Evolutionary conservation across 139 green algal genomes (phyloP).

Genomic region (Closterium sp.): DNA sequence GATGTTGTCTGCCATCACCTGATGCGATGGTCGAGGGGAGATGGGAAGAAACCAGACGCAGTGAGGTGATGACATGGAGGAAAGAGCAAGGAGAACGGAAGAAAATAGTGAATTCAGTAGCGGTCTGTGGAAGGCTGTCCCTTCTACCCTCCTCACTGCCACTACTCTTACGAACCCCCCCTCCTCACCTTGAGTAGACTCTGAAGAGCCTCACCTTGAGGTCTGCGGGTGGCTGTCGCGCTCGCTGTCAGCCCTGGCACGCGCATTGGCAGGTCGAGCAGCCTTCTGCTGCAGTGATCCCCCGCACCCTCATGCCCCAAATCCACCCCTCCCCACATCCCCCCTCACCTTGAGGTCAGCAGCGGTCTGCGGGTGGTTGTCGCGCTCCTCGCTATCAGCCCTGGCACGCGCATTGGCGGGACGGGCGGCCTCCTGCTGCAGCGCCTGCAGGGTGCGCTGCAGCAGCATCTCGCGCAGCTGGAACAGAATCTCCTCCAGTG

Average conservation of each 20-base stretch:
- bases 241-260: neutral
- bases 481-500: conserved; percentile 23
- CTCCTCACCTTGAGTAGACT: too few relatives aligned
- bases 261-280: neutral
- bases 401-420: neutral
- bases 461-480: conserved; percentile 39
- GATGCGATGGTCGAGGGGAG: neutral
- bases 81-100: neutral
- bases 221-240: too few relatives aligned
- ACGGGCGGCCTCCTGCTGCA: neutral
- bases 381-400: neutral
- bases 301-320: too few relatives aligned
- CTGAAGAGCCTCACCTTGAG: too few relatives aligned
- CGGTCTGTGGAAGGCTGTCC: too few relatives aligned
- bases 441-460: neutral
- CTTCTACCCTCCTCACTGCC: too few relatives aligned
- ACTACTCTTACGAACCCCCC: too few relatives aligned
- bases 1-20: conserved; percentile 14
- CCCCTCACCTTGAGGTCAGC: conserved; percentile 17
- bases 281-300: conserved; percentile 9
- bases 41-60: too few relatives aligned
- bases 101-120: too few relatives aligned
- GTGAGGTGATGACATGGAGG: neutral
- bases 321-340: neutral
- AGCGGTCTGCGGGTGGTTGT: neutral